Conservation (phyloP, 2,329 filamentous ascomycete species). For the Claviceps sp. region DNA sequence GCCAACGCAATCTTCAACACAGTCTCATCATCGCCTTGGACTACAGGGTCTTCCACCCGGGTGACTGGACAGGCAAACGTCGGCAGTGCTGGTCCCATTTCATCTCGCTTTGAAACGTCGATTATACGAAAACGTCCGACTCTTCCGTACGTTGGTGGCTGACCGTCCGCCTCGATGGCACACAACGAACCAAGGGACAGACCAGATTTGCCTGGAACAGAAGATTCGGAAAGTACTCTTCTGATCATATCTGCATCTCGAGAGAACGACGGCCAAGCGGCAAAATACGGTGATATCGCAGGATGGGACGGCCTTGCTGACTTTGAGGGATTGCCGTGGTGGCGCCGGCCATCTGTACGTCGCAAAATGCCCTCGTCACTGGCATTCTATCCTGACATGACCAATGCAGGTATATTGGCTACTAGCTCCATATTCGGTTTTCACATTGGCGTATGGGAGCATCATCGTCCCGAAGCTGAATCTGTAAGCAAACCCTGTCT, state of each 20-base stretch:
- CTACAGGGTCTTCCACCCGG: not conserved
- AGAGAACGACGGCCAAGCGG: not conserved
- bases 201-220: not conserved
- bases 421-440: slow-evolving; percentile 64
- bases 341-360: slow-evolving; percentile 45
- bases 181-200: not conserved
- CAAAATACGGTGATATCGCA: slow-evolving; percentile 8
- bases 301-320: slow-evolving; percentile 40
- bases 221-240: slow-evolving; percentile 2
- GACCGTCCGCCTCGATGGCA: not conserved
- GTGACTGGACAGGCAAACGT: not conserved
- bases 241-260: slow-evolving; percentile 1
- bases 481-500: slow-evolving; percentile 32
- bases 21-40: not conserved
- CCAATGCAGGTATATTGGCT: slow-evolving; percentile 62
- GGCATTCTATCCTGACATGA: slow-evolving; percentile 9
- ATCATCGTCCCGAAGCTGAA: slow-evolving; percentile 79
- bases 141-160: not conserved
- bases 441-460: slow-evolving; percentile 76
- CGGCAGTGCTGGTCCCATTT: not conserved
- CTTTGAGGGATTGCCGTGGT: slow-evolving; percentile 48
- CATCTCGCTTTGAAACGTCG: not conserved
- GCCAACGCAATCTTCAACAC: not conserved
- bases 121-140: not conserved
- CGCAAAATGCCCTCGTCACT: slow-evolving; percentile 11